Conservation (phyloP, 345 rosid genomes). For the Eutrema yunnanense region DNA sequence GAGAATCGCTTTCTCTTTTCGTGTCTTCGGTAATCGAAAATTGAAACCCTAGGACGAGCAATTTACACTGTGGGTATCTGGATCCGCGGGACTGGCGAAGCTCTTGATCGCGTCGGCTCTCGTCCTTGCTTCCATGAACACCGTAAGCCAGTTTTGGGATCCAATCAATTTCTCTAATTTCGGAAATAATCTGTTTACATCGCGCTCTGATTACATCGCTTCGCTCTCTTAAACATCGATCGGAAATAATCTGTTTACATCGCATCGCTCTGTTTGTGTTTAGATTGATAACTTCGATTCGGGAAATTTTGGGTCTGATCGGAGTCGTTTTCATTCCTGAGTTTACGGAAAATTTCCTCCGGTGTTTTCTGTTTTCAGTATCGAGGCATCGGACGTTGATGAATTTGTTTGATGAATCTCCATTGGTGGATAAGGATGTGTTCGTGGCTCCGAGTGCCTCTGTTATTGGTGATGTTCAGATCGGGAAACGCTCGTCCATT, state of each 20-base stretch:
- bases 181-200: background rate
- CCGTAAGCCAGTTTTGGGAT: conserved; percentile 37
- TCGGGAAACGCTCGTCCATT: conserved; percentile 77
- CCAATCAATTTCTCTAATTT: conserved; percentile 1
- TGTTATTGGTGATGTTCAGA: conserved; percentile 80
- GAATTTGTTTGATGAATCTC: conserved; percentile 97
- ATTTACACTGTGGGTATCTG: conserved; percentile 85
- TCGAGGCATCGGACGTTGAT: conserved; percentile 92
- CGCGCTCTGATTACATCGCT: background rate
- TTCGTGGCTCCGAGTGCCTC: conserved; percentile 98
- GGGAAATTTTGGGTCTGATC: background rate
- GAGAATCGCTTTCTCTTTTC: background rate
- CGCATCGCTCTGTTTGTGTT: background rate
- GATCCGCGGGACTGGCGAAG: conserved; percentile 91
- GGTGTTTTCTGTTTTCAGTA: conserved; percentile 32
- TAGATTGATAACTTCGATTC: background rate
- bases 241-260: background rate
- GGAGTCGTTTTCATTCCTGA: background rate
- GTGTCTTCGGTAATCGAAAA: conserved; percentile 18
- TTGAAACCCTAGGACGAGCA: conserved; percentile 95
- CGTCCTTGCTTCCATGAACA: conserved; percentile 68
- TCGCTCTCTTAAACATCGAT: no score
- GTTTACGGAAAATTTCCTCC: background rate
- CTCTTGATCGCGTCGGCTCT: conserved; percentile 89
- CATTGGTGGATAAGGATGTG: conserved; percentile 70